phyloP scores from a whole-genome alignment of 768 basidiomycete genomes.

The Boletus sensibilis region DNA sequence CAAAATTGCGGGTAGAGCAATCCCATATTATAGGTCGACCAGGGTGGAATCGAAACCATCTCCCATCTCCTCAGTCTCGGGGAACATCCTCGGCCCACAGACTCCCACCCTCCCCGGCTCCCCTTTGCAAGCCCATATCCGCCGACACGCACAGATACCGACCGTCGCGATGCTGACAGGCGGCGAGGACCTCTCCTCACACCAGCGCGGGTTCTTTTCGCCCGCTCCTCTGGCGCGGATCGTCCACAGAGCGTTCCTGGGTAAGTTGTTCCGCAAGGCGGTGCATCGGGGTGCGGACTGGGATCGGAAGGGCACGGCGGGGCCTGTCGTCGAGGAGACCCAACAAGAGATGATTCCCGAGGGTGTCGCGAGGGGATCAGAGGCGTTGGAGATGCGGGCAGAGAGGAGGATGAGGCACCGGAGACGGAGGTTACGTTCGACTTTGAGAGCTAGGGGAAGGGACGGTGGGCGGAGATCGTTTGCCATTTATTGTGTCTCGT shows the following conservation, averaged over 20 bases:
- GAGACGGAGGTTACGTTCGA: conserved; percentile 17
- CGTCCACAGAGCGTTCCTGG: conserved; percentile 19
- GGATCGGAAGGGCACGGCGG: conserved; percentile 24
- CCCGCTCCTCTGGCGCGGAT: conserved; percentile 24
- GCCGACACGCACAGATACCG: conserved; percentile 6
- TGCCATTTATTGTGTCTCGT: too few relatives aligned
- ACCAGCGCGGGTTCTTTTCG: conserved; percentile 14
- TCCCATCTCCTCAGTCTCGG: conserved; percentile 24
- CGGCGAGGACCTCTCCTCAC: background rate
- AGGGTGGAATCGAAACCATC: conserved; percentile 63
- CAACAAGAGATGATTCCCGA: conserved; percentile 21
- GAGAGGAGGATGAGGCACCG: conserved; percentile 21
- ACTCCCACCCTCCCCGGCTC: background rate
- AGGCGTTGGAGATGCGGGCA: background rate
- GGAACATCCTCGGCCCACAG: background rate
- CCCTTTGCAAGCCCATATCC: background rate
- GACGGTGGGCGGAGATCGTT: too few relatives aligned
- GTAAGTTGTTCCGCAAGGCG: conserved; percentile 23
- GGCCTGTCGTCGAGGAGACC: conserved; percentile 18
- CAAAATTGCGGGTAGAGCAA: conserved; percentile 90
- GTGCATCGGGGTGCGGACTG: conserved; percentile 15
- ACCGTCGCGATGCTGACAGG: conserved; percentile 21
- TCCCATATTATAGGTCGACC: conserved; percentile 98
- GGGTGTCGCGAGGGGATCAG: background rate
- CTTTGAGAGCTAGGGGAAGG: conserved; percentile 1